Conservation (phyloP, 371 early-diverging fungal genomes). For the Phascolomyces articulosus region DNA sequence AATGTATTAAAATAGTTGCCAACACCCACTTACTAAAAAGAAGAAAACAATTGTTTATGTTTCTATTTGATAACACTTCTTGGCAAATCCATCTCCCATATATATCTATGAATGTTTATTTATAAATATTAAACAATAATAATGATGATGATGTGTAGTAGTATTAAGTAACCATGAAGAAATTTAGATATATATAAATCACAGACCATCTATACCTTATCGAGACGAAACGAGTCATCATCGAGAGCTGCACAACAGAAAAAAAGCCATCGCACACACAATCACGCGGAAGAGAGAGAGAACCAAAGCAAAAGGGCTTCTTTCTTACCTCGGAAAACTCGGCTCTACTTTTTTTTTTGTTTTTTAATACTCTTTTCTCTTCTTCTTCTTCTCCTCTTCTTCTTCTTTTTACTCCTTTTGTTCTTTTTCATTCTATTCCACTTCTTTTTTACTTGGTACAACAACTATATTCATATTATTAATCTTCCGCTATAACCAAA, state of each 20-base stretch:
- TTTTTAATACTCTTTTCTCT: neutral
- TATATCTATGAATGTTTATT: too few species aligned
- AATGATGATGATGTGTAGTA: neutral
- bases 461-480: too few species aligned
- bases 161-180: neutral
- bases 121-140: too few species aligned
- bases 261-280: conserved; percentile 5
- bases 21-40: too few species aligned
- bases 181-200: neutral
- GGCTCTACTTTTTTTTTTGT: neutral
- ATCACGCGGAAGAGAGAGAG: conserved; percentile 4
- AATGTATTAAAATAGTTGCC: too few species aligned
- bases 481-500: too few species aligned
- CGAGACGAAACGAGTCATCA: conserved; percentile 5
- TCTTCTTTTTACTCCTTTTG: too few species aligned
- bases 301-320: neutral
- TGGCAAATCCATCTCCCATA: too few species aligned
- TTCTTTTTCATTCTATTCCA: too few species aligned
- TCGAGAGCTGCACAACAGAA: neutral
- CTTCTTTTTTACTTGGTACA: too few species aligned
- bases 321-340: neutral
- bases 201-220: conserved; percentile 7
- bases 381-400: neutral
- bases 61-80: too few species aligned
- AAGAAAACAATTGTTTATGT: too few species aligned